Evolutionary conservation across 371 early-diverging fungal species (phyloP).

Genomic region (Syncephalis plumigaleata): DNA sequence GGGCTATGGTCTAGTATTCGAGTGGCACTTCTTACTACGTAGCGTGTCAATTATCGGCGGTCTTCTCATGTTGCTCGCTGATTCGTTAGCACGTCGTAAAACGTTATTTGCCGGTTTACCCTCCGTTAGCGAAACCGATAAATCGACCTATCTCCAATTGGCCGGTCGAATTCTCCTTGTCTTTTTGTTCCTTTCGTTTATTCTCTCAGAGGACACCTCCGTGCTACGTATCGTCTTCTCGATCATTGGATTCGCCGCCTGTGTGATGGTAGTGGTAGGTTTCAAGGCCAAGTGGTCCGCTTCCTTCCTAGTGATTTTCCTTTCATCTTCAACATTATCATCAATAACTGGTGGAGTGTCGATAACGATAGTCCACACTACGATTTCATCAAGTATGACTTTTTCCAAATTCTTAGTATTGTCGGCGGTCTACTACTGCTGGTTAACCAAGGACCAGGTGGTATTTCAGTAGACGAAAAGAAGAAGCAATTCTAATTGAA

Average conservation of each 20-base stretch:
- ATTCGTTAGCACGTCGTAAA: slow-evolving; percentile 36
- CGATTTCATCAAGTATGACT: slow-evolving; percentile 94
- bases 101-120: slow-evolving; percentile 81
- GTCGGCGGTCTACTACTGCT: slow-evolving; percentile 89
- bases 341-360: slow-evolving; percentile 95
- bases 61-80: slow-evolving; percentile 84
- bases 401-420: slow-evolving; percentile 92
- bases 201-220: slow-evolving; percentile 71
- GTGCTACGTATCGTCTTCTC: slow-evolving; percentile 47
- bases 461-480: slow-evolving; percentile 87
- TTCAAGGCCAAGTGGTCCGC: slow-evolving; percentile 95
- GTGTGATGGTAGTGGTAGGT: slow-evolving; percentile 88
- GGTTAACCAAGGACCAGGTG: slow-evolving; percentile 84
- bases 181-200: slow-evolving; percentile 74
- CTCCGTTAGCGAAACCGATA: slow-evolving; percentile 57
- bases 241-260: slow-evolving; percentile 62
- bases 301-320: slow-evolving; percentile 72
- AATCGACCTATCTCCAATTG: slow-evolving; percentile 70
- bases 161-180: slow-evolving; percentile 84
- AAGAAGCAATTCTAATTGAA: slow-evolving; percentile 68
- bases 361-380: slow-evolving; percentile 57
- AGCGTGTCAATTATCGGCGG: slow-evolving; percentile 86
- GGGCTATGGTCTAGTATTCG: slow-evolving; percentile 85
- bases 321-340: slow-evolving; percentile 75
- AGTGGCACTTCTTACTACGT: slow-evolving; percentile 76